Evolutionary conservation across 768 basidiomycete genomes (phyloP).

Genomic region (Mycena venus): DNA sequence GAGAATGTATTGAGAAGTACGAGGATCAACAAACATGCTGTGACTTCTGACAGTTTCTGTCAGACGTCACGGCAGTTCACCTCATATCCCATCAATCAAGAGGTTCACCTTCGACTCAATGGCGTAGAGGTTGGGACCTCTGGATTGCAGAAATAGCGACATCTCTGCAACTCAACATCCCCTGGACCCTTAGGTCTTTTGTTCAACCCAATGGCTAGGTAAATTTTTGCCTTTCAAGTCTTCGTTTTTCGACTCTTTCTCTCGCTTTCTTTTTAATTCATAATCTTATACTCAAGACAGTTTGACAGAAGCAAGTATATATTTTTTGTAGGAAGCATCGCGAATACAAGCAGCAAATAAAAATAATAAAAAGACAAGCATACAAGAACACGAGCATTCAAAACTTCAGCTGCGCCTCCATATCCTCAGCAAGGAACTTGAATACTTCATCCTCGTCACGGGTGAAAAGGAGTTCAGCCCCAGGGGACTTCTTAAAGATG

Average conservation of each 20-base stretch:
- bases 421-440: neutral
- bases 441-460: neutral
- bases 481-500: neutral
- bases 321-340: no score
- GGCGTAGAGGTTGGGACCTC: neutral
- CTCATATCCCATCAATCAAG: no score
- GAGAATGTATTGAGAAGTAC: neutral
- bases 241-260: neutral
- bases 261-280: neutral
- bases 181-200: no score
- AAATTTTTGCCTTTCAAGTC: neutral
- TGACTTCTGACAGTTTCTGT: neutral
- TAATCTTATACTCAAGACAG: no score
- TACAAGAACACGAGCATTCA: neutral
- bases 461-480: neutral
- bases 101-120: no score
- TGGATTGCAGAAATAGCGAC: neutral
- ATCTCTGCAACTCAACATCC: neutral
- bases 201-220: neutral
- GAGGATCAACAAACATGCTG: neutral
- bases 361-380: no score
- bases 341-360: neutral
- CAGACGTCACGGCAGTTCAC: no score
- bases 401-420: neutral
- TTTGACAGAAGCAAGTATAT: no score